Conservation (phyloP, 2,329 filamentous ascomycete species). For the Phyllosticta citribraziliensis region DNA sequence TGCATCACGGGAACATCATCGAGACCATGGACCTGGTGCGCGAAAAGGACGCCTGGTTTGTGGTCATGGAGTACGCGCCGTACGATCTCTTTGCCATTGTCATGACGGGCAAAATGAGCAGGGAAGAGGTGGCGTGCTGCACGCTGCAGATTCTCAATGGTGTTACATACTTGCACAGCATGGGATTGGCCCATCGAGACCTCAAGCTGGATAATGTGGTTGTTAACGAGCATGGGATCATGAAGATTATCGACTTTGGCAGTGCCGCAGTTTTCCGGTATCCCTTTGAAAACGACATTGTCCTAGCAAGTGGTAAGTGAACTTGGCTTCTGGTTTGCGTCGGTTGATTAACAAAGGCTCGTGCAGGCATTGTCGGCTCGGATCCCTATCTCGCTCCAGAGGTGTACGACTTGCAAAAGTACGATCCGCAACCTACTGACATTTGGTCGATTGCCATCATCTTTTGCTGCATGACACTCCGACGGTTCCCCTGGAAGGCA, state of each 20-base stretch:
- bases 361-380: slow-evolving; percentile 64
- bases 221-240: slow-evolving; percentile 89
- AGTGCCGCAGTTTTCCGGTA: slow-evolving; percentile 96
- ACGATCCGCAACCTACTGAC: slow-evolving; percentile 87
- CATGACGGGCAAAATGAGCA: slow-evolving; percentile 96
- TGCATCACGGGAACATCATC: slow-evolving; percentile 97
- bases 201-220: slow-evolving; percentile 97
- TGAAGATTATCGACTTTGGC: slow-evolving; percentile 99
- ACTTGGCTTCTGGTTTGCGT: background rate
- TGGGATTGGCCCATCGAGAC: slow-evolving; percentile 90
- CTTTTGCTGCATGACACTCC: slow-evolving; percentile 95
- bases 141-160: slow-evolving; percentile 93
- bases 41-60: slow-evolving; percentile 90
- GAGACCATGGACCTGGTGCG: slow-evolving; percentile 95
- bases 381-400: slow-evolving; percentile 96
- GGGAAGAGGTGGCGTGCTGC: slow-evolving; percentile 80
- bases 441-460: slow-evolving; percentile 99
- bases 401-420: slow-evolving; percentile 87
- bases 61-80: slow-evolving; percentile 98
- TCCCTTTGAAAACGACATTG: slow-evolving; percentile 85
- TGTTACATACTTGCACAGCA: slow-evolving; percentile 87
- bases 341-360: background rate
- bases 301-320: slow-evolving; percentile 64
- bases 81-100: slow-evolving; percentile 95
- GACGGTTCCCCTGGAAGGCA: slow-evolving; percentile 94